Evolutionary conservation across 1,284 basidiomycete species (phyloP), one percentile per base, ranked within the genome.

Genomic region (Boletus semigastroideus): DNA sequence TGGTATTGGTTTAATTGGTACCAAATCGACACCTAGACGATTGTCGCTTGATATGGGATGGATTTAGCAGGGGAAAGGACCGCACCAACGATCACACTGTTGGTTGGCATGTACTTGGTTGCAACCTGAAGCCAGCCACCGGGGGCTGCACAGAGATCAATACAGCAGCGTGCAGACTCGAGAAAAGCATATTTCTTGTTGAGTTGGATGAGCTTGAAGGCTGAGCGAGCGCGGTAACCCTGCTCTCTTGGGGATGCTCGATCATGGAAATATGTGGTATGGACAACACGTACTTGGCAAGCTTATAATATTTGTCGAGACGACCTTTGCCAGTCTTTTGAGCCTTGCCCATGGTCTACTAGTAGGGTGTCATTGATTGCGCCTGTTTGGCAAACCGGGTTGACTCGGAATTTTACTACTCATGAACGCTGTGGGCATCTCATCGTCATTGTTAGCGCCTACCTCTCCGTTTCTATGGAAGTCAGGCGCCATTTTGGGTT

Each of bases 81-180:
- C 84, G 65, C 61, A 84, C 96, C 97, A 66, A 99, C 84, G 65
- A 99, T 99, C 56, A 98, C 78, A 66, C 91, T 93, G 67, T 94
- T 97, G 41, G 85, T 78, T 1, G 96, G 94, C 96, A 99, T 99
- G 72, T 95, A 94, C 74, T 98, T 99, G 76, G 89, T 92, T 40
- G 96, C 95, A 17, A 99, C 97, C 72, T 99, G 97, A 5, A 99
- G 80, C 97, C 97, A 99, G 70, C 97, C 97, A 67, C 97, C 97
- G 7, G 97, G 97, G 9, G 97, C 97, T 45, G 97, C 97, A 75
- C 97, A 99, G 47, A 99, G 79, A 82, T 99, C 97, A 69, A 99
- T 97, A 52, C 89, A 93, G 72, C 96, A 98, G 83, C 87, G 82
- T 30, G 97, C 89, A 46, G 83, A 80, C 66, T 96, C 93, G 38